Base-by-base conservation (phyloP, 192 early-diverging fungal genomes). In the Helicostylum pulchrum region DNA sequence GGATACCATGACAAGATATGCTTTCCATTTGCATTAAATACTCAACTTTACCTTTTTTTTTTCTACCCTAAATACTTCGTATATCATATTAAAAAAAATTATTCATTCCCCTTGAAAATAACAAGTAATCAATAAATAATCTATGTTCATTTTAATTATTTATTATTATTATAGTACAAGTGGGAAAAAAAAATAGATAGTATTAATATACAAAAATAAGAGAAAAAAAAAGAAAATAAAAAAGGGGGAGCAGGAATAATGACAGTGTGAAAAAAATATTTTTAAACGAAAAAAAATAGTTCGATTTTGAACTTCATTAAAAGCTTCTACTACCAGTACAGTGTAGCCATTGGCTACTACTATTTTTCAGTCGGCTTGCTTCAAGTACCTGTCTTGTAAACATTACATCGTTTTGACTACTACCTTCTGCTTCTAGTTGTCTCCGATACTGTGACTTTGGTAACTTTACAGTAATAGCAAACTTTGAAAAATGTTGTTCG, bases 1-100 rank as follows among this genome's bases (percentile, higher is more conserved):
- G 49, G 53, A 45, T 36, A 64, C 61, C n/a, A 76, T 76, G 70
- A 68, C 66, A 21, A 36, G 66, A n/a, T 67, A 76, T 50, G 74
- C 74, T 45, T 76, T 76, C 45, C 70, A 68, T 62, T 53, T 76
- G 42, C n/a, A 66, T 58, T 73, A 59, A 64, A 23, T 7, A 36
- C 21, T 23, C n/a, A 6, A 3, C 12, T 39, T 10, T 9, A 39
- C 36, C 12, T 48, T 48, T 48, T 48, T 12, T 17, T 11, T 45
- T 21, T 21, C 44, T 43, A 19, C 31, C 54, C 19, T 5, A 19
- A 17, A 39, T 57, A 57, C 1, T 57, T 57, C 17, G 19, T 42
- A 32, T 56, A 57, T 42, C 31, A 36, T 20, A 57, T 15, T 2
- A 9, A 45, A 45, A 45, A 45, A 45, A 12, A 45, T 1, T 12